A percentile compares a stretch with the other conserved stretches of the same genome.
phyloP scores from a whole-genome alignment of 257 asterid species.

The Przewalskia tangutica region DNA sequence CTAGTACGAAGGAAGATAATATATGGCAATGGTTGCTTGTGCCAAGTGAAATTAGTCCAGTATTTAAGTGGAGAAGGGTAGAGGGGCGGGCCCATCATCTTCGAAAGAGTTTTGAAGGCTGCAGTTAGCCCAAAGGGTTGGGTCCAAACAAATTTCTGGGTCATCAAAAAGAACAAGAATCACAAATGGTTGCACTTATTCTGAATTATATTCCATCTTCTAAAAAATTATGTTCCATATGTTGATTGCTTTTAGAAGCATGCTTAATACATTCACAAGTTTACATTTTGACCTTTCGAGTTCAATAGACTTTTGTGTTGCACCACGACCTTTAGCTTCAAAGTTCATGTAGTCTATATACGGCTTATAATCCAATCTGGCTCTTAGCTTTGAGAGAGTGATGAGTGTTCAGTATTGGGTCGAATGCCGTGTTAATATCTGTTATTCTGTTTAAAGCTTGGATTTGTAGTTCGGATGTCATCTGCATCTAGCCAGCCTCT shows the following conservation, averaged over 20 bases:
- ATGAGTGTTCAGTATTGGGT: neutral
- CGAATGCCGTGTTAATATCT: neutral
- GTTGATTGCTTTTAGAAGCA: neutral
- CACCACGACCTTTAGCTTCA: neutral
- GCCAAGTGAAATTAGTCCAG: neutral
- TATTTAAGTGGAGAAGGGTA: neutral
- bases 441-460: conserved; percentile 1
- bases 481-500: conserved; percentile 94
- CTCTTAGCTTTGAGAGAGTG: neutral
- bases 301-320: neutral
- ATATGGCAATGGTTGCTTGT: neutral
- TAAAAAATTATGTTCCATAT: neutral
- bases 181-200: neutral
- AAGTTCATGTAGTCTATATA: neutral
- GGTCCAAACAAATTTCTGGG: neutral
- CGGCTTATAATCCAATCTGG: neutral
- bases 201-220: neutral
- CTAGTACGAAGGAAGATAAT: neutral
- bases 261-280: neutral
- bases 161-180: neutral
- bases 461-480: conserved; percentile 38
- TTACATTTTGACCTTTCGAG: neutral
- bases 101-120: neutral
- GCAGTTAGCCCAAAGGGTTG: neutral
- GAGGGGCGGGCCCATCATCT: neutral